These are phyloP conservation scores for Fusarium bulbicola DNA, from an alignment of 2,329 filamentous ascomycete species.

Conservation along the genomic window DNA sequence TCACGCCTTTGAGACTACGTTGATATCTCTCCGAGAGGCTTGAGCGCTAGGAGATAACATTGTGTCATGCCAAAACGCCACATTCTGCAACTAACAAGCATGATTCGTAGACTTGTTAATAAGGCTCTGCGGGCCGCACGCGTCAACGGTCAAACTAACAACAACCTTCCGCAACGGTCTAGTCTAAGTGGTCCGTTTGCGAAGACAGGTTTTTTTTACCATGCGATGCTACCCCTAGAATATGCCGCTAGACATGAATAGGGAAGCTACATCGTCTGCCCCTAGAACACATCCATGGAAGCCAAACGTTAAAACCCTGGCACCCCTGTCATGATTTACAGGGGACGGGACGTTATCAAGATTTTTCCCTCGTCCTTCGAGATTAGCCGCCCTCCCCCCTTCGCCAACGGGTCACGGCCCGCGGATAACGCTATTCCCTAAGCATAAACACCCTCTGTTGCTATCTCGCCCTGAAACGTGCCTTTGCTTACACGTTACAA, in stretches of 20 bases:
- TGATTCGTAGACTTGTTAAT: not conserved
- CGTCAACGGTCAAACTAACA: not conserved
- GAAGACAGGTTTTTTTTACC: not conserved
- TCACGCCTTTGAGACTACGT: not conserved
- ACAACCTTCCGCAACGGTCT: constrained; percentile 1
- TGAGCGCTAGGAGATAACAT: not conserved
- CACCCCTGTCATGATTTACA: constrained; percentile 7
- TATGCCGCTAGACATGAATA: constrained; percentile 1
- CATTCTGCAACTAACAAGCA: not conserved
- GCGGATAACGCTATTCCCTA: not conserved
- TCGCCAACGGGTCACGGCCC: constrained; percentile 25
- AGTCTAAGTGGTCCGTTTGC: not conserved
- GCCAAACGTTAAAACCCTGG: not conserved
- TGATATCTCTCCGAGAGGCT: not conserved
- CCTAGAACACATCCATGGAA: not conserved
- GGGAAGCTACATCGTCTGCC: constrained; percentile 17
- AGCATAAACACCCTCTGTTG: not conserved
- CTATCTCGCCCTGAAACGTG: constrained; percentile 13
- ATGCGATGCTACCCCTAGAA: not conserved
- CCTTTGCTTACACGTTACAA: not conserved
- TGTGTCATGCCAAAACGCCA: constrained; percentile 2
- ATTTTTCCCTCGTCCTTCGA: not conserved
- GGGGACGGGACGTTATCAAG: constrained; percentile 11
- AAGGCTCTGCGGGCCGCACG: constrained; percentile 24
- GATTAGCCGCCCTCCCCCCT: not conserved